Conservation (phyloP, 768 basidiomycete genomes). For the Boletus rubropictus region DNA sequence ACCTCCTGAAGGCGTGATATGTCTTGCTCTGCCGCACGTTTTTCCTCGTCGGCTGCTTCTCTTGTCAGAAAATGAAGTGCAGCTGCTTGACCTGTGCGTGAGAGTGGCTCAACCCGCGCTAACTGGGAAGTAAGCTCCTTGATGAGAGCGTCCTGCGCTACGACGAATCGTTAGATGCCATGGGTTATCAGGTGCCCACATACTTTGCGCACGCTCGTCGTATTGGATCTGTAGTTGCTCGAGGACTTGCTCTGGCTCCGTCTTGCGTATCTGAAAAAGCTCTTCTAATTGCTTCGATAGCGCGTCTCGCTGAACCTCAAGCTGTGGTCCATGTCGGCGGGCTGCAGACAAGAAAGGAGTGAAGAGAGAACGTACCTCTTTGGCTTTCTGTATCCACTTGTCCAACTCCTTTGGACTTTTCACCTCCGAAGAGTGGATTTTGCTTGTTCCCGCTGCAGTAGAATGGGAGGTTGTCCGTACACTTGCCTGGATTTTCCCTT, state of each 20-base stretch:
- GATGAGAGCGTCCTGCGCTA: constrained; percentile 50
- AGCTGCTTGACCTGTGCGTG: constrained; percentile 42
- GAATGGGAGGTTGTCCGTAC: constrained; percentile 2
- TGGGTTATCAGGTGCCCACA: constrained; percentile 2
- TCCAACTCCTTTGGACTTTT: constrained; percentile 24
- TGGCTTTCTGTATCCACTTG: constrained; percentile 28
- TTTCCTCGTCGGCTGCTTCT: constrained; percentile 69
- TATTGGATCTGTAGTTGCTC: constrained; percentile 45
- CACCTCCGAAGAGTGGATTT: constrained; percentile 9
- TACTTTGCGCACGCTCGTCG: constrained; percentile 50
- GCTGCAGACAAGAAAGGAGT: neutral
- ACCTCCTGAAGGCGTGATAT: constrained; percentile 38
- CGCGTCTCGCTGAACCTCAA: constrained; percentile 39
- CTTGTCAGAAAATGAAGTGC: constrained; percentile 66
- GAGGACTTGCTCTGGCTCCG: constrained; percentile 58
- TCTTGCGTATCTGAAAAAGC: constrained; percentile 48
- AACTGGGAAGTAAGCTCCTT: constrained; percentile 49
- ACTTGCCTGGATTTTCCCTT: constrained; percentile 1
- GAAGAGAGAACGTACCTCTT: constrained; percentile 15
- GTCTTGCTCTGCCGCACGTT: constrained; percentile 45
- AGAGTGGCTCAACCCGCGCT: constrained; percentile 49
- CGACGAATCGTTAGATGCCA: constrained; percentile 4
- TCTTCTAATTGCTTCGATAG: constrained; percentile 56
- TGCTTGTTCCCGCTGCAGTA: constrained; percentile 8
- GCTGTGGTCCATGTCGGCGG: constrained; percentile 11